Conservation (phyloP, 2,329 filamentous ascomycete species). For the Aspergillus intermedius region DNA sequence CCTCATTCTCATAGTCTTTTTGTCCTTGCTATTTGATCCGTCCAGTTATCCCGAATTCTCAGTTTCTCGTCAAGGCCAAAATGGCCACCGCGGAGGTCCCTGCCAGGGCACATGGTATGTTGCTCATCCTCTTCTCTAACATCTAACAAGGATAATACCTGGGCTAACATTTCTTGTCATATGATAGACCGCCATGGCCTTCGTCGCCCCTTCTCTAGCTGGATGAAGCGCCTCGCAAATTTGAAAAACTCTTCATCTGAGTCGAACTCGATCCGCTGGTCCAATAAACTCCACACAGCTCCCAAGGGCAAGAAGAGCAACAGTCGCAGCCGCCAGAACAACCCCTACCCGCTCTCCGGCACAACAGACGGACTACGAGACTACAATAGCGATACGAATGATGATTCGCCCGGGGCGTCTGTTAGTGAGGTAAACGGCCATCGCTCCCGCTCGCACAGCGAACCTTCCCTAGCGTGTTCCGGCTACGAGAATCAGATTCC, state of each 20-base stretch:
- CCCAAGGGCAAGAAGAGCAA: conserved; percentile 51
- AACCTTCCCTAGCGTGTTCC: conserved; percentile 56
- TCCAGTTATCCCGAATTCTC: not conserved
- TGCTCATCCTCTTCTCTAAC: not conserved
- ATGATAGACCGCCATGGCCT: conserved; percentile 63
- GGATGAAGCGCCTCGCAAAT: conserved; percentile 89
- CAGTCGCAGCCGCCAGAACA: conserved; percentile 55
- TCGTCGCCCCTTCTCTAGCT: conserved; percentile 79
- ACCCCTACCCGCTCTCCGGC: conserved; percentile 84
- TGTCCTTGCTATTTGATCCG: not conserved
- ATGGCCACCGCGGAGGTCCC: conserved; percentile 30
- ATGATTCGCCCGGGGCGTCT: conserved; percentile 48
- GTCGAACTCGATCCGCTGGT: conserved; percentile 31
- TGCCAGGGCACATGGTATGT: conserved; percentile 40
- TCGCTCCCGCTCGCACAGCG: conserved; percentile 51
- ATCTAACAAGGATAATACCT: not conserved
- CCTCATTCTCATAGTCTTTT: not conserved
- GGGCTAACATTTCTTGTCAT: conserved; percentile 5
- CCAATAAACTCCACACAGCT: conserved; percentile 31
- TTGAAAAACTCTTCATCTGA: conserved; percentile 66
- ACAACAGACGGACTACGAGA: conserved; percentile 39
- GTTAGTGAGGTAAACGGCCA: conserved; percentile 41
- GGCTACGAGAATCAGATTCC: conserved; percentile 55
- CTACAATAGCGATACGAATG: conserved; percentile 41
- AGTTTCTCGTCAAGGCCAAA: conserved; percentile 4